Evolutionary conservation across 2,329 filamentous ascomycete genomes (phyloP), one percentile per base, ranked within the genome.

Genomic region (Colletotrichum chlorophyti): DNA sequence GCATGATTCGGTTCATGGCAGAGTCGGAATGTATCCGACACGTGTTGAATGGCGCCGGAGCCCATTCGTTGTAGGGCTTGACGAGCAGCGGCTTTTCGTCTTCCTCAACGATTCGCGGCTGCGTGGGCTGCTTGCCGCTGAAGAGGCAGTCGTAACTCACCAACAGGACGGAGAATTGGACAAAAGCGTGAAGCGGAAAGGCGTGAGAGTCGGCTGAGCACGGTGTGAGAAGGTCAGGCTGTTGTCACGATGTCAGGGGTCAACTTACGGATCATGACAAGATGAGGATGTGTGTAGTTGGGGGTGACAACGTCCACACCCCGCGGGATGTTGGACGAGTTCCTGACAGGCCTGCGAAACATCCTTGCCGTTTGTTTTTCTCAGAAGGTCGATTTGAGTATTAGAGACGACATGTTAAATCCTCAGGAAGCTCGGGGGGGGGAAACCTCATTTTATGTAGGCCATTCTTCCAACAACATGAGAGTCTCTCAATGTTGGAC

Each of bases 11-110:
- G 53, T 12, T 14, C 5, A 53, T 10, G 6, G 14, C 48, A 23
- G 48, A 52, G 53, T 45, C 48, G 24, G 24, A 21, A 27, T 19
- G 24, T 11, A 37, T 53, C 3, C n/a, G 10, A 15, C 17, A 21
- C 11, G 19, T 19, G 32, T 58, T 58, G 48, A 43, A 46, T 10
- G 32, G 53, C 19, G 48, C 23, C 5, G 53, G 53, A 4, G 53
- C 53, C 53, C 53, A 58, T 15, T 53, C 38, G 19, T 15, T 27
- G 41, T 53, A 58, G 6, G 53, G 53, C 24, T 4, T n/a, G 32
- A 7, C 32, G 41, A 52, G 46, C 21, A 58, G 48, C 26, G 23
- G 4, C 24, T 24, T 32, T 23, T 58, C 53, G 29, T 55, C 52
- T 3, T 43, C 47, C 2, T 40, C 32, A 5, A 32, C 3, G 8